Evolutionary conservation across 768 basidiomycete species (phyloP).

Genomic region (Galerina marginata): DNA sequence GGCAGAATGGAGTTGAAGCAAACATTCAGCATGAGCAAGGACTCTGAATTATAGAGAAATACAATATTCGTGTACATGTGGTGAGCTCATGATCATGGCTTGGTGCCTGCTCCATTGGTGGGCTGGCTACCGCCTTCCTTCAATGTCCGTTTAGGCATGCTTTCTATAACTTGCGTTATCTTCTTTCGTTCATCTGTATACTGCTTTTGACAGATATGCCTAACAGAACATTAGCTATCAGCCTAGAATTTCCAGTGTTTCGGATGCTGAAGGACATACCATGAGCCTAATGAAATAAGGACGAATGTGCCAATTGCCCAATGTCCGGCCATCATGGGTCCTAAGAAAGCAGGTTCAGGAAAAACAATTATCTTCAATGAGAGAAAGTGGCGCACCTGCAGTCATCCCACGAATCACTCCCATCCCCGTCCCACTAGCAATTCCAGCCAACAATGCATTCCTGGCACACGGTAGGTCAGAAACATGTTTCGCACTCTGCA

Average conservation of each 20-base stretch:
- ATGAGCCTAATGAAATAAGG: conserved; percentile 69
- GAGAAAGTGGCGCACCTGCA: conserved; percentile 51
- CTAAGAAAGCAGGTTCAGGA: conserved; percentile 36
- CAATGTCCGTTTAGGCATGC: conserved; percentile 59
- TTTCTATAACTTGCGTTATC: conserved; percentile 62
- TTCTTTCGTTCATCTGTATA: conserved; percentile 57
- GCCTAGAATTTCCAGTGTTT: too few relatives aligned
- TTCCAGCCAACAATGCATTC: conserved; percentile 75
- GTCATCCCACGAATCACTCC: conserved; percentile 75
- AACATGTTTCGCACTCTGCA: conserved; percentile 63
- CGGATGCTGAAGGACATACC: conserved; percentile 47
- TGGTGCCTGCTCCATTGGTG: conserved; percentile 13
- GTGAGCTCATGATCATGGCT: neutral
- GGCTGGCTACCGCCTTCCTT: conserved; percentile 34
- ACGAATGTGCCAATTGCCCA: conserved; percentile 83
- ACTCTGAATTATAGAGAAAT: neutral
- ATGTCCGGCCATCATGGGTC: conserved; percentile 68
- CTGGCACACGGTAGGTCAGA: conserved; percentile 79
- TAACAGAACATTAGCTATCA: conserved; percentile 26
- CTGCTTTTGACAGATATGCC: conserved; percentile 69
- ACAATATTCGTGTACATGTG: neutral
- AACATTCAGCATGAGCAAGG: neutral
- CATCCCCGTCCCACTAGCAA: conserved; percentile 79
- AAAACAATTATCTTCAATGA: neutral
- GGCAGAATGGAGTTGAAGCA: conserved; percentile 32